Evolutionary conservation across 2,329 filamentous ascomycete genomes (phyloP).

Genomic region (Aspergillus oerlinghausenensis): DNA sequence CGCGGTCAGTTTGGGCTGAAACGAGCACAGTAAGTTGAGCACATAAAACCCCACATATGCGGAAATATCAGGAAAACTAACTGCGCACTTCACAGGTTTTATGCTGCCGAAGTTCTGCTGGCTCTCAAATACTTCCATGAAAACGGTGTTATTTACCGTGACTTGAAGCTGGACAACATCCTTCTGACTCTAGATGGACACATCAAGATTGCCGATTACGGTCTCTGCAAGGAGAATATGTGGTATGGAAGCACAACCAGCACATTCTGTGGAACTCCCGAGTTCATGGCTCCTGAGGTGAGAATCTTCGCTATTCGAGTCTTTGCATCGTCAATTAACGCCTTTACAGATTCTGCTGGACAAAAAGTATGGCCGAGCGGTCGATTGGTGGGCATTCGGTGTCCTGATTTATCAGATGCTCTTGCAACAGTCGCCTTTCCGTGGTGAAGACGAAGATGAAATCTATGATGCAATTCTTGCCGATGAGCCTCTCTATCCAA

Average conservation of each 20-base stretch:
- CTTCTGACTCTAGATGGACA: constrained; percentile 90
- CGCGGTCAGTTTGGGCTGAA: constrained; percentile 93
- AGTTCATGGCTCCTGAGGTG: constrained; percentile 99
- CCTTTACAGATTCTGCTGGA: constrained; percentile 76
- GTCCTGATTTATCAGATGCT: constrained; percentile 99
- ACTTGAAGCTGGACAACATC: constrained; percentile 81
- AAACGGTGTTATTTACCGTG: constrained; percentile 94
- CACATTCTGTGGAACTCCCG: constrained; percentile 98
- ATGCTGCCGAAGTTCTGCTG: constrained; percentile 93
- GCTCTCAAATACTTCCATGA: constrained; percentile 99
- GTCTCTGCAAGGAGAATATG: constrained; percentile 99
- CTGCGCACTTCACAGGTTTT: constrained; percentile 59
- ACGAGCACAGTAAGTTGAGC: constrained; percentile 73
- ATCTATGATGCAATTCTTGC: constrained; percentile 98
- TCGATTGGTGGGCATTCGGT: constrained; percentile 99
- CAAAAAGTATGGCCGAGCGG: constrained; percentile 95
- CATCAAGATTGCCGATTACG: constrained; percentile 98
- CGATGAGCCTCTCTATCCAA: constrained; percentile 95
- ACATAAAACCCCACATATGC: not conserved
- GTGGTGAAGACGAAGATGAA: constrained; percentile 97
- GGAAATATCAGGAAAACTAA: not conserved
- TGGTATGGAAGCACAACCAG: constrained; percentile 97
- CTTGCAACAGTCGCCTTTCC: constrained; percentile 96
- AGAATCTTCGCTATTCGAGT: constrained; percentile 17
- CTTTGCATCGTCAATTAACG: not conserved